Evolutionary conservation across 2,329 filamentous ascomycete genomes (phyloP).

Genomic region (Rhexocercosporidium sp.): DNA sequence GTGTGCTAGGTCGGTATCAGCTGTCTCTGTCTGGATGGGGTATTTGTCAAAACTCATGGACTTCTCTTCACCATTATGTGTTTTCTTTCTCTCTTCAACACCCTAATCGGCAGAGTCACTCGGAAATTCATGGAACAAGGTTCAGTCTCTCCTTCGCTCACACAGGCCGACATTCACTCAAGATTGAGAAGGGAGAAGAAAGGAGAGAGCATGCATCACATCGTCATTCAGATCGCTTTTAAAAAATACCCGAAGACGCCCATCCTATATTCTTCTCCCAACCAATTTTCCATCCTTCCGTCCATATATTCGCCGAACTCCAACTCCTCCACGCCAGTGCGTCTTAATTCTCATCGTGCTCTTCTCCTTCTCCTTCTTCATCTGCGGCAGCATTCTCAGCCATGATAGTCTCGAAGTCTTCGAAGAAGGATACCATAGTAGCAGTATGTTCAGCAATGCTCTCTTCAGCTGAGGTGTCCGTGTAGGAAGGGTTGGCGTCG

Average conservation of each 20-base stretch:
- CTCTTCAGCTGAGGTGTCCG: not conserved
- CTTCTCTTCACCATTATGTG: no score
- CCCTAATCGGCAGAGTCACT: no score
- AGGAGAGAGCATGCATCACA: not conserved
- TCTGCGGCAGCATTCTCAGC: not conserved
- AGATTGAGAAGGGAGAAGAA: not conserved
- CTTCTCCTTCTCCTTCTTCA: not conserved
- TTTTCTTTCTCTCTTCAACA: no score
- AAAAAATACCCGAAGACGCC: not conserved
- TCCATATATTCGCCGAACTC: not conserved
- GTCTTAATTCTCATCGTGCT: not conserved
- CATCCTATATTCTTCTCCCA: not conserved
- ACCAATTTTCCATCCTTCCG: not conserved
- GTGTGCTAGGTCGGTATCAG: no score
- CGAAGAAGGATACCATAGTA: not conserved
- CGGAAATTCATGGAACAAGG: no score
- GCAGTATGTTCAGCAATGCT: not conserved
- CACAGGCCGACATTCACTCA: no score
- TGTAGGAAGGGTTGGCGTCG: not conserved
- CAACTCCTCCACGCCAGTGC: not conserved
- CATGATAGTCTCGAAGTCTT: conserved; percentile 14
- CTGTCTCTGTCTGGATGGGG: no score
- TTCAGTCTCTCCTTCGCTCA: no score
- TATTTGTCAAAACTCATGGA: no score
- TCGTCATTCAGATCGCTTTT: not conserved